Evolutionary conservation across 2,329 filamentous ascomycete genomes (phyloP), one percentile per base, ranked within the genome.

Genomic region (Graphium sp.): DNA sequence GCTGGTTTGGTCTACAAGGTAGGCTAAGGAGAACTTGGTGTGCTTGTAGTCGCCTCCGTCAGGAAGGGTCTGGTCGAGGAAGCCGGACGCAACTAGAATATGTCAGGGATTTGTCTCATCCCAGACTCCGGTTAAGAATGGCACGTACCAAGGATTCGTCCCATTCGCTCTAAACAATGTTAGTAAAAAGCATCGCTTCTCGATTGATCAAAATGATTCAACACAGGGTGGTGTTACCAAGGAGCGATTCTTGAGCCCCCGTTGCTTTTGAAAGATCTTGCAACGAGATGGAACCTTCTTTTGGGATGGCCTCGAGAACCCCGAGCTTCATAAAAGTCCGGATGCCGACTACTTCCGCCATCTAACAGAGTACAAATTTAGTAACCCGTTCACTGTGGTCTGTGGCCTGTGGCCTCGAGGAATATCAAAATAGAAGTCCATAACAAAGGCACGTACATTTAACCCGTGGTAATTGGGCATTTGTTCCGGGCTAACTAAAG

Each of bases 241-340:
- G 28, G 3, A 48, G 36, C 1, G 44, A 48, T 11, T 40, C 41
- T 28, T 47, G 43, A 92, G 39, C 39, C 0, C 43, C 38, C 1
- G 43, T 48, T 6, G 35, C 36, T 20, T 34, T 33, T 12, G 44
- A 41, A 4, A 47, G 39, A n/a, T 39, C 38, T 14, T 39, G 14
- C 4, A 48, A 34, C 2, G 44, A 46, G 24, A 47, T 46, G 5
- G 41, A 39, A 1, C 43, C 40, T 4, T 32, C 30, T 6, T 25
- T 17, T 6, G 44, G 44, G 16, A 48, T 48, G 5, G 45, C 39
- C 9, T 47, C 41, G 0, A 48, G 36, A 7, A 45, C 42, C 17
- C 40, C 42, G 26, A 44, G 37, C 29, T 37, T 41, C 32, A 49
- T 48, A 18, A 47, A 44, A 14, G 42, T 47, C 18, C 46, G 38